Conservation (phyloP, 78 protist species). For the Neovahlkampfia damariscottae region DNA sequence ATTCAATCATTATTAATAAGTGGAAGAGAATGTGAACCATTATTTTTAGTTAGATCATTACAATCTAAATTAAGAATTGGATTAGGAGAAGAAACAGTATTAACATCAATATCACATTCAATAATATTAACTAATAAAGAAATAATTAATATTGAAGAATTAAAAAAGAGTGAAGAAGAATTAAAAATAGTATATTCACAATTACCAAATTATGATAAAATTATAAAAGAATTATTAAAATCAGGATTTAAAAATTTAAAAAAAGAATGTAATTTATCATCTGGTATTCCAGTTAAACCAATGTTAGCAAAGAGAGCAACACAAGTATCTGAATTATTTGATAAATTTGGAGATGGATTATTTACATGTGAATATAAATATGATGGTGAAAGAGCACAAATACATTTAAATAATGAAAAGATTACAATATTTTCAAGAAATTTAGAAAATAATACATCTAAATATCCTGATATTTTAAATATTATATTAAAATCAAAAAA, state of each 20-base stretch:
- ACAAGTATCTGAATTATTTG: constrained; percentile 54
- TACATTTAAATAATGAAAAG: constrained; percentile 34
- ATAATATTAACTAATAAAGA: neutral
- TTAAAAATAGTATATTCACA: neutral
- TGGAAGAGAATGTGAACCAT: constrained; percentile 52
- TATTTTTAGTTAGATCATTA: constrained; percentile 29
- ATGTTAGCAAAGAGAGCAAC: constrained; percentile 93
- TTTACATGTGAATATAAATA: constrained; percentile 97
- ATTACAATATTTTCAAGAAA: constrained; percentile 80
- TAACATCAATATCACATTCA: constrained; percentile 82
- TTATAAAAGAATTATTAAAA: neutral
- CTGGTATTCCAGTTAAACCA: constrained; percentile 87
- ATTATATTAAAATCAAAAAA: constrained; percentile 4
- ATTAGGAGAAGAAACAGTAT: constrained; percentile 76
- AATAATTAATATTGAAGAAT: neutral
- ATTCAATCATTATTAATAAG: constrained; percentile 54
- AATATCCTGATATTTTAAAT: constrained; percentile 83
- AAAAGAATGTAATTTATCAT: constrained; percentile 20
- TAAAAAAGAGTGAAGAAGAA: neutral
- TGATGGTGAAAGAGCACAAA: constrained; percentile 93
- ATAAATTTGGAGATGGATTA: constrained; percentile 44
- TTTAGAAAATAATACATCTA: constrained; percentile 76
- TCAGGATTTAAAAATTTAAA: neutral
- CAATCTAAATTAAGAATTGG: constrained; percentile 90
- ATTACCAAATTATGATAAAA: constrained; percentile 8